phyloP scores from a whole-genome alignment of 2,329 filamentous ascomycete species.

The Zymoseptoria brevis region DNA sequence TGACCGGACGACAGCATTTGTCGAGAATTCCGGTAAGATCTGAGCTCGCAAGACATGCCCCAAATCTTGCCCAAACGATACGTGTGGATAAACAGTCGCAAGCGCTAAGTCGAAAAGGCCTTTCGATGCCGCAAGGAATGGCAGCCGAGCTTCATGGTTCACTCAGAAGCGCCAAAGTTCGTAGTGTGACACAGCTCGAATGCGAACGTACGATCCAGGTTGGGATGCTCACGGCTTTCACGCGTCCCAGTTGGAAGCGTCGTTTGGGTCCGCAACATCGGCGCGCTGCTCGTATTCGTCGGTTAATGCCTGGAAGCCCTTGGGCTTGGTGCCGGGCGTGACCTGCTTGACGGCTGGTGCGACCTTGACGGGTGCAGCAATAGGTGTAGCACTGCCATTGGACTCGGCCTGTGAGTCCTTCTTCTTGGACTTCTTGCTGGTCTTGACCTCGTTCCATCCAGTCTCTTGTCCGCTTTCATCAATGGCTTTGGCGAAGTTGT shows the following conservation, averaged over 20 bases:
- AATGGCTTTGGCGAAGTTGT: slow-evolving; percentile 48
- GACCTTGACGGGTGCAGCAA: slow-evolving; percentile 4
- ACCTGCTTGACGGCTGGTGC: slow-evolving; percentile 7
- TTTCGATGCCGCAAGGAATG: background rate
- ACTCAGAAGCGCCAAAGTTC: background rate
- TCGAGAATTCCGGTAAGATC: background rate
- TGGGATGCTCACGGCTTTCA: background rate
- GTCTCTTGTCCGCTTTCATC: slow-evolving; percentile 43
- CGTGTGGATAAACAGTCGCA: background rate
- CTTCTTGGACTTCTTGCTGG: slow-evolving; percentile 47
- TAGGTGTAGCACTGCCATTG: slow-evolving; percentile 14
- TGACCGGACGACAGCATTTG: background rate
- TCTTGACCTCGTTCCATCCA: slow-evolving; percentile 55
- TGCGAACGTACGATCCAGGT: background rate
- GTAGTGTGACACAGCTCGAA: background rate
- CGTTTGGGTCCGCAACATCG: slow-evolving; percentile 16
- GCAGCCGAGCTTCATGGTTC: background rate
- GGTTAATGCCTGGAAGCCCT: slow-evolving; percentile 19
- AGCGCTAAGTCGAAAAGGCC: background rate
- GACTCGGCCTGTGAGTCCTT: slow-evolving; percentile 32
- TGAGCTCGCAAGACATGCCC: background rate
- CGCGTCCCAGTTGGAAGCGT: slow-evolving; percentile 18
- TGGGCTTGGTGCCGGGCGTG: slow-evolving; percentile 14
- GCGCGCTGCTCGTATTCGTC: slow-evolving; percentile 16
- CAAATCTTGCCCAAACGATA: no score